Conservation (phyloP, 2,329 filamentous ascomycete genomes). For the Byssothecium circinans region DNA sequence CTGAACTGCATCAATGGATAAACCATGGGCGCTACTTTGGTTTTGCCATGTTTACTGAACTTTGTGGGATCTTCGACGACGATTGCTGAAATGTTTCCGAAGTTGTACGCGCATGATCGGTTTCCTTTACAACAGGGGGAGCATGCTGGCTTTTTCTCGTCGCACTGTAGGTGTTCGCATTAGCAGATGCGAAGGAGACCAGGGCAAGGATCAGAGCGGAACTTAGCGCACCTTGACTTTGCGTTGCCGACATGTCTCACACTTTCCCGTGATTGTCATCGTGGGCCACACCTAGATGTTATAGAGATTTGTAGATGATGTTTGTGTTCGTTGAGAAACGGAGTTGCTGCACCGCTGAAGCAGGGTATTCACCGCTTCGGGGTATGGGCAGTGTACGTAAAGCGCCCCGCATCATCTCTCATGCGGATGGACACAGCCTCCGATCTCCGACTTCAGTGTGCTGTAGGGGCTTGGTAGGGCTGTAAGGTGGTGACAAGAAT, state of each 20-base stretch:
- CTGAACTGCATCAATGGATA: slow-evolving; percentile 11
- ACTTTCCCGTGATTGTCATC: slow-evolving; percentile 38
- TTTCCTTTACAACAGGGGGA: slow-evolving; percentile 32
- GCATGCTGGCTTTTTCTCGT: slow-evolving; percentile 33
- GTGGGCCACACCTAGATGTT: no score
- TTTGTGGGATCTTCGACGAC: slow-evolving; percentile 33
- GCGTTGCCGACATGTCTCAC: slow-evolving; percentile 32
- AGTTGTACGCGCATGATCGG: slow-evolving; percentile 29
- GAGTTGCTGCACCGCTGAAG: no score
- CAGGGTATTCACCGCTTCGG: no score
- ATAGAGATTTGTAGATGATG: not conserved
- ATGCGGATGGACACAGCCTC: no score
- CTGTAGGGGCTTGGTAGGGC: not conserved
- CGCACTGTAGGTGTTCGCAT: slow-evolving; percentile 24
- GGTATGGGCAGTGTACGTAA: not conserved
- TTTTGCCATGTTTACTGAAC: slow-evolving; percentile 32
- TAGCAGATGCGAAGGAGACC: not conserved
- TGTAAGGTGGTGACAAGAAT: not conserved
- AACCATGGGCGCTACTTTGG: slow-evolving; percentile 15
- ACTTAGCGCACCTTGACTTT: slow-evolving; percentile 32
- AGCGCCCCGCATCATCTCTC: no score
- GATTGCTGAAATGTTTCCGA: slow-evolving; percentile 29
- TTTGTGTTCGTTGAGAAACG: not conserved
- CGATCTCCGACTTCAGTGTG: not conserved
- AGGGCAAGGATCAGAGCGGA: not conserved